Evolutionary conservation across 768 basidiomycete genomes (phyloP), one percentile per base, ranked within the genome.

Genomic region (Leccinum ochraceum): DNA sequence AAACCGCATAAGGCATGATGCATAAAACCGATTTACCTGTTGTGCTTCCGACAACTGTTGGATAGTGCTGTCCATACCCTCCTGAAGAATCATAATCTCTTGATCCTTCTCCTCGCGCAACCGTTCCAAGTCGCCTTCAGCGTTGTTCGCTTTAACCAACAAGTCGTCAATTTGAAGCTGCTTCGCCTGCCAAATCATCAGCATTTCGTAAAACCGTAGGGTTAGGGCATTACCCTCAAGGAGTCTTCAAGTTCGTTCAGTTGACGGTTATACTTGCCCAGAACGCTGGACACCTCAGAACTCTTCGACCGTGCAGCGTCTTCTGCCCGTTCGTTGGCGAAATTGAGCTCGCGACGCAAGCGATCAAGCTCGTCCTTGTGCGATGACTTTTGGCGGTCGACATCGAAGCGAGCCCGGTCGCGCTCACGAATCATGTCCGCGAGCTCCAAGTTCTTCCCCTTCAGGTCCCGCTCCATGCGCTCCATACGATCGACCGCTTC

Each of bases 351-450:
- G 32, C 97, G 88, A 63, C 91, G 91, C 37, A 98, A 70, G 10
- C 97, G 87, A 63, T 98, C 97, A 39, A 93, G 72, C 71, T 99
- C 97, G 59, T 99, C 97, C 71, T 95, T 96, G 74, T 98, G 95
- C 54, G 87, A 89, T 6, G 93, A 86, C 77, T 96, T 98, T 72
- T 93, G 84, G 22, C 97, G 83, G 71, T 99, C 97, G 24, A 98
- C 79, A 65, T 99, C 97, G 69, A 97, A 98, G 49, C 97, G 82
- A 37, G 96, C 95, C 58, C 95, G 83, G 71, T 99, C 97, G 36
- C 97, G 87, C 75, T 99, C 97, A 51, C 96, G 85, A 66, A 99
- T 90, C 97, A 99, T 99, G 72, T 98, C 97, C 24, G 97, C 97
- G 20, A 99, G 80, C 74, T 98, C 97, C 58, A 99, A 76, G 71